Base-by-base conservation (phyloP, 306 rosid species). In the Lagenaria siceraria region DNA sequence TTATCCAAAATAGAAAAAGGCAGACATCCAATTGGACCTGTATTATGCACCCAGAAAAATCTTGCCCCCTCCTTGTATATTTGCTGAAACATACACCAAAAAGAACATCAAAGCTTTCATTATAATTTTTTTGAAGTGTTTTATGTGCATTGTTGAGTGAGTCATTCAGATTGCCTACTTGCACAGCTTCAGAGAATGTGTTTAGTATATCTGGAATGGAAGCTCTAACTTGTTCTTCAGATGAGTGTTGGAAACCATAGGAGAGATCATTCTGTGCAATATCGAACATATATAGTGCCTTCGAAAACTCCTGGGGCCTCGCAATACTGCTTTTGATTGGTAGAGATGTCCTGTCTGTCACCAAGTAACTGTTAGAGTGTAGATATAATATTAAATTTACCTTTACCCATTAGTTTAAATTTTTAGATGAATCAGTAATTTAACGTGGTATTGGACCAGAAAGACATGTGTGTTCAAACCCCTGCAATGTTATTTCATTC, bases 201-300 rank as follows among this genome's bases (percentile, higher is more conserved):
- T 52, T 78, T 46, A 94, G 80, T 35, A 90, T 92, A 24, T 82
- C 80, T 55, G 97, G 96, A 80, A 92, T 87, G 42, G 93, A 91
- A 22, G 85, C 83, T 77, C 38, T 69, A 78, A 86, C 91, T 87
- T 94, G 83, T 79, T 92, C 81, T 62, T 58, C 78, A n/a, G 89
- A 84, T 42, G 86, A 61, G 75, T 90, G 83, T 58, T 87, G 90
- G 62, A 87, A 70, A 12, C 97, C 97, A 73, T 35, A 81, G 80
- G 31, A 61, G 70, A 91, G 87, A 80, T 94, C 98, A 56, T 94
- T 94, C 80, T 94, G 97, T 82, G 97, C 98, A 12, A 94, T 88
- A 83, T 94, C 98, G 56, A 92, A 70, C 49, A 87, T 90, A 80
- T 94, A 94, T 35, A 94, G 78, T n/a, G 96, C 97, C 77, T 59